Conservation (phyloP, 1,284 basidiomycete genomes). For the Leccinum fallax region DNA sequence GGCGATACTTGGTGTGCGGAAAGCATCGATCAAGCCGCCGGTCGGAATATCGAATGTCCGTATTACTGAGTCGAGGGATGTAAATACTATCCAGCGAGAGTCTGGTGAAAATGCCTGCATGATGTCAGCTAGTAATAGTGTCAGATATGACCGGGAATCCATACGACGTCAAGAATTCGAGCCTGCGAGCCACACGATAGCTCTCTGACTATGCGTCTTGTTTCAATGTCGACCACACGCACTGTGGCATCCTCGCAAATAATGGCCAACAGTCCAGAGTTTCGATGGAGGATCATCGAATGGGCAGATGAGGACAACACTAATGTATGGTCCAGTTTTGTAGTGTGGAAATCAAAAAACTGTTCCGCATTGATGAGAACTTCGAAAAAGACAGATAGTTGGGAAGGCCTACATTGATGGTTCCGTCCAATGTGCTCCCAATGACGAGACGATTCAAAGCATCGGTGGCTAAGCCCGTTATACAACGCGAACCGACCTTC, state of each 20-base stretch:
- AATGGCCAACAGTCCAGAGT: conserved; percentile 84
- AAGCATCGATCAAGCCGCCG: conserved; percentile 89
- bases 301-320: conserved; percentile 70
- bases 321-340: conserved; percentile 69
- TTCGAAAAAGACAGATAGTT: not conserved
- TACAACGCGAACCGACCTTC: conserved; percentile 56
- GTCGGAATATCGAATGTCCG: conserved; percentile 97
- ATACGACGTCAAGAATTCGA: conserved; percentile 81
- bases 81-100: conserved; percentile 89
- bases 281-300: conserved; percentile 79
- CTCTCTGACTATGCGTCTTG: conserved; percentile 84
- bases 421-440: conserved; percentile 87
- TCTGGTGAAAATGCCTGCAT: conserved; percentile 88
- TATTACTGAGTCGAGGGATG: conserved; percentile 89
- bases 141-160: conserved; percentile 27
- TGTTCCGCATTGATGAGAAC: conserved; percentile 36
- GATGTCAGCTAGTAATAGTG: conserved; percentile 7
- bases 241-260: conserved; percentile 87
- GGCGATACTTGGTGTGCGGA: conserved; percentile 87
- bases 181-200: conserved; percentile 74
- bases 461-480: conserved; percentile 88
- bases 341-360: conserved; percentile 97
- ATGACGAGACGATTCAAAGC: conserved; percentile 82
- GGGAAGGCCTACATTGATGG: conserved; percentile 71
- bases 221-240: conserved; percentile 91